Conservation (phyloP, 1,139 yeast genomes). For the Taphrina betulina region DNA sequence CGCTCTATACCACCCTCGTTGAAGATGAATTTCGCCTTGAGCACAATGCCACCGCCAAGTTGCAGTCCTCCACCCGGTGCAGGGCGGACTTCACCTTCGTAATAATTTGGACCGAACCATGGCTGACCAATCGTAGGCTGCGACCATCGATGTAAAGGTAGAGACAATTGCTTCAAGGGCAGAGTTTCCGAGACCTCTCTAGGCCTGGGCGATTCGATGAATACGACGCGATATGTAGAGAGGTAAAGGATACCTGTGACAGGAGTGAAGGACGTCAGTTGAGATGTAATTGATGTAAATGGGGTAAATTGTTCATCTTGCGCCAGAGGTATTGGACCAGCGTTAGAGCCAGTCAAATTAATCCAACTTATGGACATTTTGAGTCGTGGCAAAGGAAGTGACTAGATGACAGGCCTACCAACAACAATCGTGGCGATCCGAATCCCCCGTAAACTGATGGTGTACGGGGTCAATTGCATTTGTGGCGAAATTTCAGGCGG, state of each 20-base stretch:
- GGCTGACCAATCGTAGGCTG: slow-evolving; percentile 25
- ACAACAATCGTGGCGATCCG: too few species aligned
- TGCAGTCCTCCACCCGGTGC: slow-evolving; percentile 27
- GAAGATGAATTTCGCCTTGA: slow-evolving; percentile 21
- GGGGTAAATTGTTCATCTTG: slow-evolving; percentile 8
- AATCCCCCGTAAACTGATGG: too few species aligned
- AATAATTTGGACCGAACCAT: slow-evolving; percentile 28
- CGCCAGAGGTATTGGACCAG: slow-evolving; percentile 1
- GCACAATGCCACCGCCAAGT: slow-evolving; percentile 9
- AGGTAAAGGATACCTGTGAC: slow-evolving; percentile 13
- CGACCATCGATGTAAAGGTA: slow-evolving; percentile 23
- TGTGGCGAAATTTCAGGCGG: too few species aligned
- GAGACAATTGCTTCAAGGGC: slow-evolving; percentile 11
- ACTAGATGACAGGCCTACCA: too few species aligned
- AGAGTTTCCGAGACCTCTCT: slow-evolving; percentile 1
- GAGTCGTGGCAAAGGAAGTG: too few species aligned
- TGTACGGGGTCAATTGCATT: too few species aligned
- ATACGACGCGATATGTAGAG: slow-evolving; percentile 22
- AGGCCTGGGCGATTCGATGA: slow-evolving; percentile 6
- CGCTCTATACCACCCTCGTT: slow-evolving; percentile 25
- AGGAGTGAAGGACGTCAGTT: slow-evolving; percentile 20
- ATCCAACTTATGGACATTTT: slow-evolving; percentile 13
- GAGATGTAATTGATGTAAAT: slow-evolving; percentile 4
- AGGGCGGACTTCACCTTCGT: slow-evolving; percentile 25
- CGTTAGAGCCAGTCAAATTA: not conserved